phyloP scores from a whole-genome alignment of 257 asterid species.

The Ballota nigra region DNA sequence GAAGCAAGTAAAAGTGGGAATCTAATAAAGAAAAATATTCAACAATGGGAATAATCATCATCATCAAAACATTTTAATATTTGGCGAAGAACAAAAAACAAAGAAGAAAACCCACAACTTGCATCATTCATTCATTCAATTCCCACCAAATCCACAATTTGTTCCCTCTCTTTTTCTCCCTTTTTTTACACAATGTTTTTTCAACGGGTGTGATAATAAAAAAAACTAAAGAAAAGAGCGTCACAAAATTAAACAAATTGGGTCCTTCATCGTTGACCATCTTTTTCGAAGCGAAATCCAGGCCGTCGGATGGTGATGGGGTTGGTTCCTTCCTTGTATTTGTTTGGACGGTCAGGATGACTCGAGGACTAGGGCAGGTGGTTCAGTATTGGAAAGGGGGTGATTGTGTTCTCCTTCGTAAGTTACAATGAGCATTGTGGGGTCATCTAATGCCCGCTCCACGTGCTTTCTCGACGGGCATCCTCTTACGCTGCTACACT shows the following conservation, averaged over 20 bases:
- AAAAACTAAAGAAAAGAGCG: conserved; percentile 1
- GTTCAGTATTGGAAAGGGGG: conserved; percentile 43
- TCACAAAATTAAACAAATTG: conserved; percentile 31
- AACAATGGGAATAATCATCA: conserved; percentile 12
- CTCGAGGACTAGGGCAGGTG: conserved; percentile 61
- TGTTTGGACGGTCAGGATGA: conserved; percentile 40
- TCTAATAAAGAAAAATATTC: conserved; percentile 11
- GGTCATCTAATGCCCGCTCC: conserved; percentile 85
- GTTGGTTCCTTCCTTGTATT: neutral
- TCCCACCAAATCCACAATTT: conserved; percentile 57
- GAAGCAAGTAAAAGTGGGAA: conserved; percentile 19
- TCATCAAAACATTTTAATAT: conserved; percentile 18
- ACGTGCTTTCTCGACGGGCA: conserved; percentile 94
- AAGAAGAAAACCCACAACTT: conserved; percentile 31
- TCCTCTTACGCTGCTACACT: conserved; percentile 83
- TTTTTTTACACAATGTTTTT: conserved; percentile 22
- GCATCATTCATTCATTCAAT: conserved; percentile 35
- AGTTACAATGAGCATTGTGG: conserved; percentile 73
- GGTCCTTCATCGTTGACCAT: conserved; percentile 44
- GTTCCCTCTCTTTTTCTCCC: conserved; percentile 18
- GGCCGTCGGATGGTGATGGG: conserved; percentile 30
- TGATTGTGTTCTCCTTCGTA: conserved; percentile 95
- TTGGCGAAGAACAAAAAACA: conserved; percentile 15
- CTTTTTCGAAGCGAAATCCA: conserved; percentile 12
- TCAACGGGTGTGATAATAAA: conserved; percentile 31